phyloP scores from a whole-genome alignment of 108 stramenopile species.

The Skeletonema menzelii region DNA sequence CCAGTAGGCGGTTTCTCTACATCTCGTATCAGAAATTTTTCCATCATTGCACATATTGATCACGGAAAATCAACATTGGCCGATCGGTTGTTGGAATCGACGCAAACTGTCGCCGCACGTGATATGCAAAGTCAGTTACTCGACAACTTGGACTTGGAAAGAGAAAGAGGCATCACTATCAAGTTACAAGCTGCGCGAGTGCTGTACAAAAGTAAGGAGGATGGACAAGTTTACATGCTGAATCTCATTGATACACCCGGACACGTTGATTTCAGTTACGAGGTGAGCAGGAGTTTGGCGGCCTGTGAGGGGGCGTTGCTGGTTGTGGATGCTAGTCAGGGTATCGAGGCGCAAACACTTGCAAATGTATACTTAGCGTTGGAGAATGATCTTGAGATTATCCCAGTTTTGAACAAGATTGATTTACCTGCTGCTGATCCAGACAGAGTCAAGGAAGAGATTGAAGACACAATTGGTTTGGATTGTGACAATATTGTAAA shows the following conservation, averaged over 20 bases:
- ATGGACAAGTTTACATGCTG: constrained; percentile 84
- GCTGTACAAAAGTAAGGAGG: constrained; percentile 75
- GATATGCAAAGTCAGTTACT: constrained; percentile 95
- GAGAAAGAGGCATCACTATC: constrained; percentile 99
- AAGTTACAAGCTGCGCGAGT: constrained; percentile 98
- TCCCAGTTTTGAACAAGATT: constrained; percentile 98
- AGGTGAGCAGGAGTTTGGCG: constrained; percentile 95
- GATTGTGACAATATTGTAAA: constrained; percentile 88
- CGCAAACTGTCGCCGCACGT: constrained; percentile 80
- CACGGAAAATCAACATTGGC: constrained; percentile 97
- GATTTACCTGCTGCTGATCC: constrained; percentile 98
- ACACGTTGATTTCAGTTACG: constrained; percentile 92
- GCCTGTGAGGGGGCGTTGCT: constrained; percentile 99
- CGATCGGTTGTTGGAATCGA: constrained; percentile 92
- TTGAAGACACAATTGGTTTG: constrained; percentile 94
- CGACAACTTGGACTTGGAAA: constrained; percentile 97
- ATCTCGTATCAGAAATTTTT: constrained; percentile 94
- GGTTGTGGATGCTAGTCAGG: constrained; percentile 97
- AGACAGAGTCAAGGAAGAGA: constrained; percentile 88
- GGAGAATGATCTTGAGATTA: constrained; percentile 96
- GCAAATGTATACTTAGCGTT: constrained; percentile 98
- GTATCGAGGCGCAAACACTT: constrained; percentile 99
- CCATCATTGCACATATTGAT: constrained; percentile 98
- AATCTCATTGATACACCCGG: constrained; percentile 91
- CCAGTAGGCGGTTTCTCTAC: constrained; percentile 32